phyloP scores from a whole-genome alignment of 2,329 filamentous ascomycete genomes.

The Mycosphaerella sp. region DNA sequence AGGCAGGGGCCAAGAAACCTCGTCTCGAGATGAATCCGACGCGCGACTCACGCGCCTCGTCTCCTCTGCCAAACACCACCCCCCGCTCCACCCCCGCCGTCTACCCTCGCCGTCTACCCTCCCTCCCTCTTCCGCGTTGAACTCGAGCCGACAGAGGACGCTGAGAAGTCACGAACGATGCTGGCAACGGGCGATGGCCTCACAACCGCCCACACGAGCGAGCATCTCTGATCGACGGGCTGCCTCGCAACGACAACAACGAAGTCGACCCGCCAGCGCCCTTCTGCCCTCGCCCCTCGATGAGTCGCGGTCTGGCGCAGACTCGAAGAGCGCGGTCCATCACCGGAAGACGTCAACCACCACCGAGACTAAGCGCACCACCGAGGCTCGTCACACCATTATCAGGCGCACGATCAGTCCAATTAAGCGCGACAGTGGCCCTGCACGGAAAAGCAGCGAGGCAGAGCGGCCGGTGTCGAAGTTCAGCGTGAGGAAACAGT shows the following conservation, averaged over 20 bases:
- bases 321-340: conserved; percentile 16
- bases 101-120: no score
- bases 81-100: no score
- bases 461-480: conserved; percentile 17
- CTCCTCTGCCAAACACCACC: conserved; percentile 5
- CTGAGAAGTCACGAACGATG: conserved; percentile 6
- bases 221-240: conserved; percentile 27
- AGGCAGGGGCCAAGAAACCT: no score
- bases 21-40: no score
- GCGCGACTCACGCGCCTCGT: background rate
- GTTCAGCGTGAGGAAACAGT: conserved; percentile 9
- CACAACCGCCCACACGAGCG: conserved; percentile 24
- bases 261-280: conserved; percentile 23
- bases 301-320: conserved; percentile 11
- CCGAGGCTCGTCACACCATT: conserved; percentile 17
- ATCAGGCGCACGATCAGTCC: conserved; percentile 20
- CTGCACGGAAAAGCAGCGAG: conserved; percentile 17
- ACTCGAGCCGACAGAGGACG: no score
- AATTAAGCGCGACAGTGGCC: conserved; percentile 15
- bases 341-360: conserved; percentile 17
- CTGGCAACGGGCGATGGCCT: conserved; percentile 21
- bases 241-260: conserved; percentile 25
- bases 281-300: conserved; percentile 15
- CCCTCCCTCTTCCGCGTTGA: no score
- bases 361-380: conserved; percentile 19